Evolutionary conservation across 768 basidiomycete species (phyloP).

Genomic region (Filobasidium floriforme): DNA sequence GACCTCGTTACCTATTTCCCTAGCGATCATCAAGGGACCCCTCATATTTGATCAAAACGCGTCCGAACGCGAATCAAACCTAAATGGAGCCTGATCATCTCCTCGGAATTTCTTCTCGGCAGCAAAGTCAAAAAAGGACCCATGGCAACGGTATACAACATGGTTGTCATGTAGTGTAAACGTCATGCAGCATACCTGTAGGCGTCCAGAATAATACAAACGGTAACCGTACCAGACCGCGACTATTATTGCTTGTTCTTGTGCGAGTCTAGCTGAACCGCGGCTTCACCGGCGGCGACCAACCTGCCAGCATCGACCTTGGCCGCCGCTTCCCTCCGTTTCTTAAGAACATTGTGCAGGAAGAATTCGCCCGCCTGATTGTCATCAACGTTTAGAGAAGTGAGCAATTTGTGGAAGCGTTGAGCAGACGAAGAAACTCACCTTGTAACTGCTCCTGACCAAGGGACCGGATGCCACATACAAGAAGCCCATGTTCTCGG

Average conservation of each 20-base stretch:
- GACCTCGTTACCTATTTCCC: too few species aligned
- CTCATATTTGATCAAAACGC: too few species aligned
- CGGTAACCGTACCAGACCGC: background rate
- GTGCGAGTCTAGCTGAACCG: slow-evolving; percentile 11
- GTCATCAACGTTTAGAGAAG: too few species aligned
- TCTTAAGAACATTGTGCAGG: slow-evolving; percentile 69
- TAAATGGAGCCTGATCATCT: too few species aligned
- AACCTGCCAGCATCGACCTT: slow-evolving; percentile 30
- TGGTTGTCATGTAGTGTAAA: too few species aligned
- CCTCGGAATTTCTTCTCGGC: too few species aligned
- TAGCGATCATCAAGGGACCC: too few species aligned
- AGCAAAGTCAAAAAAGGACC: too few species aligned
- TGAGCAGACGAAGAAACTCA: slow-evolving; percentile 41
- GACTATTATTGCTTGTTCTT: slow-evolving; percentile 18
- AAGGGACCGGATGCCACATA: slow-evolving; percentile 96
- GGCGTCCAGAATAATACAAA: background rate
- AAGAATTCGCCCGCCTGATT: slow-evolving; percentile 87
- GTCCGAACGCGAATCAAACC: too few species aligned
- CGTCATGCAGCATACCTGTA: too few species aligned
- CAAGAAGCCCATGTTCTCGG: slow-evolving; percentile 88
- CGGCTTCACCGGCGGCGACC: slow-evolving; percentile 22
- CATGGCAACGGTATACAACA: too few species aligned
- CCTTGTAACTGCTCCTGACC: slow-evolving; percentile 96
- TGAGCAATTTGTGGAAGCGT: background rate
- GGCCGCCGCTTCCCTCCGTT: slow-evolving; percentile 33